These are phyloP conservation scores for Plantago elongata DNA, from an alignment of 257 asterid species.

Conservation along the genomic window DNA sequence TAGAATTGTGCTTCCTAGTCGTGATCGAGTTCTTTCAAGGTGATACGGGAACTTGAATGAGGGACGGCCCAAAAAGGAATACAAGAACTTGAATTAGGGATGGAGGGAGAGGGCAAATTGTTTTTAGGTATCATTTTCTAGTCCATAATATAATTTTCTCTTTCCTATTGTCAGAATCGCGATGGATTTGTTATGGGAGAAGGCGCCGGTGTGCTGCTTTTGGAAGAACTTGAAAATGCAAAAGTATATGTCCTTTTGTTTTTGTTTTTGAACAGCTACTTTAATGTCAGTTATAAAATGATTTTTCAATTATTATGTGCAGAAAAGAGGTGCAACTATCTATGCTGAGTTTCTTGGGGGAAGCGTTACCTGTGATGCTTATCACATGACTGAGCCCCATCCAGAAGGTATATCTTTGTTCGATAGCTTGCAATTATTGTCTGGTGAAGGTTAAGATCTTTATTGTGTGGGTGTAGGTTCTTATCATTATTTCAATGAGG, in stretches of 20 bases:
- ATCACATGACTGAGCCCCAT: constrained; percentile 99
- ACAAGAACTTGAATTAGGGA: no score
- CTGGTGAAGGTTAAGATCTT: constrained; percentile 1
- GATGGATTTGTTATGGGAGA: constrained; percentile 99
- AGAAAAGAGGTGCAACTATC: constrained; percentile 92
- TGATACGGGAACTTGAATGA: no score
- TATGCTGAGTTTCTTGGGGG: constrained; percentile 97
- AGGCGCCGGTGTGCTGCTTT: constrained; percentile 89
- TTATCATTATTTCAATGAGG: background rate
- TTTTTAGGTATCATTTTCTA: background rate
- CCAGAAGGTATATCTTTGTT: constrained; percentile 64
- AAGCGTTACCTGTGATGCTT: constrained; percentile 96
- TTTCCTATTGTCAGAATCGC: constrained; percentile 56
- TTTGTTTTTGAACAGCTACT: background rate
- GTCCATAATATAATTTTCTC: background rate
- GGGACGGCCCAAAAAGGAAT: no score
- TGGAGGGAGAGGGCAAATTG: no score
- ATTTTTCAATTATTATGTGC: constrained; percentile 26
- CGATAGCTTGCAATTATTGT: constrained; percentile 6
- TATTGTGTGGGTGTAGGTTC: no score
- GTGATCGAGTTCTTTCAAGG: background rate
- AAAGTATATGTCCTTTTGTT: constrained; percentile 40
- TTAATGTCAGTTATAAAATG: constrained; percentile 3
- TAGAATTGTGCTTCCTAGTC: background rate
- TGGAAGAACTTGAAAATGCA: constrained; percentile 97